Base-by-base conservation (phyloP, 2,329 filamentous ascomycete genomes). In the Claviceps spartinae region DNA sequence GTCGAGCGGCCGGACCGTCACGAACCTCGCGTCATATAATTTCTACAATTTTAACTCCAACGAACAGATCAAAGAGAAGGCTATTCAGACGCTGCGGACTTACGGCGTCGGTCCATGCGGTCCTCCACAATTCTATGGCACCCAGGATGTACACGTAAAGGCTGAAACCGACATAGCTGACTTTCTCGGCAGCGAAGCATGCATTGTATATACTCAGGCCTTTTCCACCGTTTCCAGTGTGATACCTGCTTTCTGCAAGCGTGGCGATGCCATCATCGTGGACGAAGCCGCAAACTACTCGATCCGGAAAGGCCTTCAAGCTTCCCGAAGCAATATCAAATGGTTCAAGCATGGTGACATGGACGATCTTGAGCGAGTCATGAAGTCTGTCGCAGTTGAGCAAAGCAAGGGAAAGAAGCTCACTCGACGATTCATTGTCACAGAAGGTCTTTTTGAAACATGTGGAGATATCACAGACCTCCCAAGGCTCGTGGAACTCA, bases 261-360 rank as follows among this genome's bases (percentile, higher is more conserved):
- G 93, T 61, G 93, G 93, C 49, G 93, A 98, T 66, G 87, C 97
- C 63, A 97, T 98, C 60, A 88, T 98, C 51, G 93, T 89, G 43
- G 93, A 98, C 70, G 86, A 86, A 59, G 88, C 88, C 38, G 86
- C 93, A 65, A 97, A 95, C 67, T 97, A 87, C 71, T 83, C 91
- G 11, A 91, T 96, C 60, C 85, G 93, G 51, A 95, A 95, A 69
- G 94, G 93, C 38, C 78, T 98, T 7, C 89, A 98, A 71, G 88
- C 95, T 54, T 93, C 86, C 26, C 79, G 93, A 55, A 95, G 90
- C 70, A 91, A 81, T 51, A 87, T 98, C 56, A 78, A 83, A 55
- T 98, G 91, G 89, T 98, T 86, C 68, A 84, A 95, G 60, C 93
- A 98, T 68, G 93, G 94, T 64, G 88, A 98, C 63, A 89, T 96